Percentiles rank a stretch among this genome's conserved stretches.
phyloP scores from a whole-genome alignment of 805 yeast genomes.

The Candida coleopterorum region DNA sequence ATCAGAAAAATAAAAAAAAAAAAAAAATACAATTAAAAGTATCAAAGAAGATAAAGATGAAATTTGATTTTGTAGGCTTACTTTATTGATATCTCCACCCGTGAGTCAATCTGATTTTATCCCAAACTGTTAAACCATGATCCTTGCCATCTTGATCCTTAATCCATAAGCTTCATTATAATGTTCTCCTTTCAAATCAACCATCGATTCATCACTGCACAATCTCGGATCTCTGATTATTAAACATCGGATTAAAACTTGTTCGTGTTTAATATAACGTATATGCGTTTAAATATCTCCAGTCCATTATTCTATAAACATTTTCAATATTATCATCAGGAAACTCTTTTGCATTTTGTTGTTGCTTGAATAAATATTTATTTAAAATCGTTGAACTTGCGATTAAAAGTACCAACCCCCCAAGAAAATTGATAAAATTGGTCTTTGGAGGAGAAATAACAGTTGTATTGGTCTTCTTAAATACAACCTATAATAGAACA shows the following conservation, averaged over 20 bases:
- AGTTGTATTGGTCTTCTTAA: constrained; percentile 6
- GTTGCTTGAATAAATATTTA: constrained; percentile 18
- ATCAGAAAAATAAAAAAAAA: neutral
- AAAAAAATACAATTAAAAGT: neutral
- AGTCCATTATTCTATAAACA: constrained; percentile 35
- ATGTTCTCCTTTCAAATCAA: neutral
- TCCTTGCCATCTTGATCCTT: constrained; percentile 2
- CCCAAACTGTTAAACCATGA: constrained; percentile 5
- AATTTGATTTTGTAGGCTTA: too few species aligned
- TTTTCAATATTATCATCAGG: constrained; percentile 6
- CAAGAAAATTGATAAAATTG: constrained; percentile 27
- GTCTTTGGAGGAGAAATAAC: constrained; percentile 20
- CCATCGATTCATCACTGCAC: constrained; percentile 7
- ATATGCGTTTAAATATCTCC: constrained; percentile 31
- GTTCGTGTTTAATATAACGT: constrained; percentile 48
- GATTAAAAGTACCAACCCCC: constrained; percentile 25
- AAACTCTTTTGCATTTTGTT: constrained; percentile 6
- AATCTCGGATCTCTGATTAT: constrained; percentile 53
- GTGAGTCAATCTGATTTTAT: constrained; percentile 3
- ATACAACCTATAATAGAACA: constrained; percentile 17
- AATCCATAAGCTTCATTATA: neutral
- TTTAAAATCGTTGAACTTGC: constrained; percentile 13
- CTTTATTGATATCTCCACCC: constrained; percentile 2
- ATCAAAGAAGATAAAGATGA: too few species aligned
- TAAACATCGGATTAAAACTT: constrained; percentile 45